Percentiles rank a stretch among this genome's conserved stretches.
These are phyloP conservation scores for Acacia pycnantha DNA, from an alignment of 331 rosid species.

Conservation along the genomic window DNA sequence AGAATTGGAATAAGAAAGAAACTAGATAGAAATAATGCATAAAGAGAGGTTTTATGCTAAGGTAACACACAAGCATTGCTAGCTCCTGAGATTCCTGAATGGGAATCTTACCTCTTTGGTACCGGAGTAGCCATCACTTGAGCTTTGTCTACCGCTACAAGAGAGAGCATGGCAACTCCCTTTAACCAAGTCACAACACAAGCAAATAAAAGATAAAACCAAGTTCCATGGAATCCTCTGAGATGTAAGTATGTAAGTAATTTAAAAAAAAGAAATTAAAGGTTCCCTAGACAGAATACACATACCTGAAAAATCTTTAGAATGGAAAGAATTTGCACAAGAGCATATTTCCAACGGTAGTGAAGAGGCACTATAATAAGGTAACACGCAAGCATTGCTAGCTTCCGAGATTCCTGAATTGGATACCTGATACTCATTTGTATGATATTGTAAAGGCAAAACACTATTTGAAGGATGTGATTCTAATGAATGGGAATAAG, in stretches of 20 bases:
- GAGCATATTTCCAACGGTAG: conserved; percentile 38
- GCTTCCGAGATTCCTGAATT: conserved; percentile 52
- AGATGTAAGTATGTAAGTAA: conserved; percentile 2
- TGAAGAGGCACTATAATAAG: conserved; percentile 30
- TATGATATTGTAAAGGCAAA: conserved; percentile 86
- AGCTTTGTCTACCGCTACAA: conserved; percentile 32
- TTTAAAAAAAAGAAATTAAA: not conserved
- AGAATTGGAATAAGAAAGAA: conserved; percentile 9
- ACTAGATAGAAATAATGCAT: not conserved
- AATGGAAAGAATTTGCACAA: conserved; percentile 33
- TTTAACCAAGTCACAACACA: conserved; percentile 46
- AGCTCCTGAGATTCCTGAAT: conserved; percentile 50
- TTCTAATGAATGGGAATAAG: conserved; percentile 52
- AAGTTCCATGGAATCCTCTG: conserved; percentile 24
- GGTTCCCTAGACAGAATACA: conserved; percentile 14
- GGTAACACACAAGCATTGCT: conserved; percentile 33
- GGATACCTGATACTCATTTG: conserved; percentile 92
- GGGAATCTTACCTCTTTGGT: conserved; percentile 52
- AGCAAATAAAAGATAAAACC: conserved; percentile 26
- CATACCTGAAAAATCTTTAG: conserved; percentile 51
- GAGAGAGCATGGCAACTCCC: conserved; percentile 38
- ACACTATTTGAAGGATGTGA: conserved; percentile 67
- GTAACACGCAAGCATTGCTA: conserved; percentile 36
- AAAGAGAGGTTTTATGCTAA: conserved; percentile 17
- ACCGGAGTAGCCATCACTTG: conserved; percentile 35